phyloP scores from a whole-genome alignment of 768 basidiomycete genomes.

The Lactarius akahatsu region DNA sequence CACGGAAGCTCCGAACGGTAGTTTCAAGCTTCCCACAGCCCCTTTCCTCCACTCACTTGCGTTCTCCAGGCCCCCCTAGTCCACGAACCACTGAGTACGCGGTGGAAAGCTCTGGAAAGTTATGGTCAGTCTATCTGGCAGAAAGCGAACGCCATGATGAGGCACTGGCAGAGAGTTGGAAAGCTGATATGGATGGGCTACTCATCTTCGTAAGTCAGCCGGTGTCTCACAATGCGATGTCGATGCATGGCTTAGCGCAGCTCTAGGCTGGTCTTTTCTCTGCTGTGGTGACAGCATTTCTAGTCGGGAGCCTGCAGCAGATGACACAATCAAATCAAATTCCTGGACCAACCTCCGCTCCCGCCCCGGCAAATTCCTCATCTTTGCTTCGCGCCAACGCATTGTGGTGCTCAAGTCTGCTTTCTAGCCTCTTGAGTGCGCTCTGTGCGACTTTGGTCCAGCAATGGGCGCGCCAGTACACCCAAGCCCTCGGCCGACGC shows the following conservation, averaged over 20 bases:
- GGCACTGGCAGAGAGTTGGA: constrained; percentile 22
- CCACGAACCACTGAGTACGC: background rate
- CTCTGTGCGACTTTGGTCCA: constrained; percentile 21
- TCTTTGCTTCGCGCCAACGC: constrained; percentile 15
- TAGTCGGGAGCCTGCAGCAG: constrained; percentile 26
- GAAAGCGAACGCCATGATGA: constrained; percentile 14
- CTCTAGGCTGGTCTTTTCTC: constrained; percentile 31
- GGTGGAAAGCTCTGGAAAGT: constrained; percentile 12
- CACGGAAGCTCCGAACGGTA: background rate
- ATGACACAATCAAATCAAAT: constrained; percentile 18
- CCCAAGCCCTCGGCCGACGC: constrained; percentile 15
- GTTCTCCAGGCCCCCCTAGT: background rate
- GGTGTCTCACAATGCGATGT: background rate
- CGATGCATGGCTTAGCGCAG: background rate
- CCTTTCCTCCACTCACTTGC: background rate
- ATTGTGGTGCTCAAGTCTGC: constrained; percentile 21
- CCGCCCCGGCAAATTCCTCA: background rate
- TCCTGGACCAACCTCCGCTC: background rate
- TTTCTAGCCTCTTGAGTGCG: constrained; percentile 18
- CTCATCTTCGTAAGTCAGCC: constrained; percentile 22
- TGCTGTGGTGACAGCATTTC: constrained; percentile 29
- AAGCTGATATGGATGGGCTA: constrained; percentile 24
- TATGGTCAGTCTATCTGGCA: constrained; percentile 23
- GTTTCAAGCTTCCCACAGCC: background rate
- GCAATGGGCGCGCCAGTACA: constrained; percentile 21